Evolutionary conservation across 495 filamentous ascomycete species (phyloP), one percentile per base, ranked within the genome.

Genomic region (Neurospora sp.): DNA sequence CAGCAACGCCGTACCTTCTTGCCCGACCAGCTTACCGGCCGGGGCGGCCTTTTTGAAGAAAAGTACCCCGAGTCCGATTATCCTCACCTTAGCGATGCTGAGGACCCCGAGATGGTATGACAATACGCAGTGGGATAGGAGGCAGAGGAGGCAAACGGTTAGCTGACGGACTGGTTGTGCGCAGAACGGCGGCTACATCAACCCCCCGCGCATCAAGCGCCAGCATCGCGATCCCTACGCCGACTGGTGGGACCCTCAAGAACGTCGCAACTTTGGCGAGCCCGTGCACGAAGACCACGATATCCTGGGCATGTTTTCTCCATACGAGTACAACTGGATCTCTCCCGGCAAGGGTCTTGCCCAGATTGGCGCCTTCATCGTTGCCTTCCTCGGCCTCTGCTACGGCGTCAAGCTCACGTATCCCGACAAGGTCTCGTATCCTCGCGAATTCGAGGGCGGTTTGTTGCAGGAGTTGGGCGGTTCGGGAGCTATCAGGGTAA

Each of bases 181-280:
- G 75, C 80, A 97, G 94, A 98, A 97, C 80, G 93, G 93, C 79
- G 91, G 91, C 83, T 99, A 97, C 82, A 85, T 93, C 79, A 97
- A 97, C 83, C 96, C 96, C 72, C 91, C 90, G 12, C 85, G 83
- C 42, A 82, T 92, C 78, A 97, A 96, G 85, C 92, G 94, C 74
- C 88, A 91, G 79, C 90, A 92, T 83, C 93, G 96, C 80, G 96
- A 98, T 80, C 96, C 96, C 42, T 88, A 98, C 79, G 95, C 83
- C 77, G 91, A 93, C 80, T 98, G 94, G 93, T 98, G 95, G 95
- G 94, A 98, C 82, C 91, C 93, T 85, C 94, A 98, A 80, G 95
- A 97, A 81, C 91, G 94, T 77, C 90, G 94, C 72, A 97, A 98
- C 85, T 99, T 90, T 77, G 94, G 94, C 77, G 96, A 99, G 82